Evolutionary conservation across 495 filamentous ascomycete genomes (phyloP).

Genomic region (Daldinia decipiens): DNA sequence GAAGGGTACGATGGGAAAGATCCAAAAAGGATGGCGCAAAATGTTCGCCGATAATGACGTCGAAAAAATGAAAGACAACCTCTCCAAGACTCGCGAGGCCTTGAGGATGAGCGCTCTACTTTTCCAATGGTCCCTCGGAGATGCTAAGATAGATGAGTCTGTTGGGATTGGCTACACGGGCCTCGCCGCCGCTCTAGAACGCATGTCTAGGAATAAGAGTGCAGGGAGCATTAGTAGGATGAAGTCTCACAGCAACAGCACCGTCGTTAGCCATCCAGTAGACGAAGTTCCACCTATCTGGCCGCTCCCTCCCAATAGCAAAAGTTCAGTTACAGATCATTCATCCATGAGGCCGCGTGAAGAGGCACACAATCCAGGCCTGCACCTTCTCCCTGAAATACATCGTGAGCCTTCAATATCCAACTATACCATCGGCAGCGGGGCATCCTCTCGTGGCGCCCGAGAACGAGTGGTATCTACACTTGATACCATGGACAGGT

Average conservation of each 20-base stretch:
- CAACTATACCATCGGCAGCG: conserved; percentile 35
- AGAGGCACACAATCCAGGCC: conserved; percentile 12
- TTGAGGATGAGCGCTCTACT: conserved; percentile 57
- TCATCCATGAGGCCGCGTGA: conserved; percentile 25
- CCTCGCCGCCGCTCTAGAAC: conserved; percentile 57
- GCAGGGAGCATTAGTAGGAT: conserved; percentile 34
- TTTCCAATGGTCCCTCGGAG: conserved; percentile 58
- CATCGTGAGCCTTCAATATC: conserved; percentile 45
- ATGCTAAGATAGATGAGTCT: conserved; percentile 52
- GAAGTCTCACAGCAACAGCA: conserved; percentile 37
- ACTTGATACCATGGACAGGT: conserved; percentile 31
- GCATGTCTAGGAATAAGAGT: conserved; percentile 46
- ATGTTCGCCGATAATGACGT: conserved; percentile 58
- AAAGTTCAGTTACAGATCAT: conserved; percentile 27
- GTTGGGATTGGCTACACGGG: conserved; percentile 60
- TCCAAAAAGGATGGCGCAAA: conserved; percentile 62
- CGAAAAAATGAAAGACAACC: conserved; percentile 52
- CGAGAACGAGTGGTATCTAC: conserved; percentile 36
- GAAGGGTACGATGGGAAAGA: conserved; percentile 58
- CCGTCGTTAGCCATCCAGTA: conserved; percentile 25
- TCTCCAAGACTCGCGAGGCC: conserved; percentile 52
- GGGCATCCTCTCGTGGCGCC: conserved; percentile 27
- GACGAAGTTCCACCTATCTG: conserved; percentile 31
- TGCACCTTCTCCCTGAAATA: conserved; percentile 39
- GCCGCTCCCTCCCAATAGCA: conserved; percentile 34